These are phyloP conservation scores for Gaertneriomyces semiglobifer DNA, from an alignment of 192 early-diverging fungal genomes.

Conservation along the genomic window DNA sequence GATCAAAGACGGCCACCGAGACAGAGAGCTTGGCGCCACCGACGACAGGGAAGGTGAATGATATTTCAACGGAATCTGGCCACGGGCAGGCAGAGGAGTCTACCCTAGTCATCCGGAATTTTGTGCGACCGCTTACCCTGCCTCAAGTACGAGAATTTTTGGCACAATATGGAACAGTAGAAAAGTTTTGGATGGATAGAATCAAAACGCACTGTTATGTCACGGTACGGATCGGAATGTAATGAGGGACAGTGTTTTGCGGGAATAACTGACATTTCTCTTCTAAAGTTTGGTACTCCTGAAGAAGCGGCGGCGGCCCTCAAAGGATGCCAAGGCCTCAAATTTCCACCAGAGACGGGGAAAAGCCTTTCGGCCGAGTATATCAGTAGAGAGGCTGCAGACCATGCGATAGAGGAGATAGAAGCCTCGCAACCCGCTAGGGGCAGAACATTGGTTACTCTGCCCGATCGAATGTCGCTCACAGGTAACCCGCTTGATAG, in stretches of 20 bases:
- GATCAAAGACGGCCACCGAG: not conserved
- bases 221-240: constrained; percentile 28
- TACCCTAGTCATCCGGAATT: constrained; percentile 30
- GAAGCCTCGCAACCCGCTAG: not conserved
- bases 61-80: not conserved
- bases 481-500: not conserved
- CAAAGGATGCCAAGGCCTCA: constrained; percentile 15
- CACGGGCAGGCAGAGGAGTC: no score
- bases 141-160: constrained; percentile 22
- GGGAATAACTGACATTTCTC: not conserved
- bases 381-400: constrained; percentile 4
- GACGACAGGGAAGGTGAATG: not conserved
- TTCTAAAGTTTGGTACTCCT: constrained; percentile 23
- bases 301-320: constrained; percentile 15
- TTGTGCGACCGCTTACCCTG: constrained; percentile 36
- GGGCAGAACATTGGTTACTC: not conserved
- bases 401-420: constrained; percentile 15
- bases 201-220: constrained; percentile 44
- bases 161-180: constrained; percentile 25
- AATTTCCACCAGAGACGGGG: constrained; percentile 30
- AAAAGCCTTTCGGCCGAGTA: constrained; percentile 12
- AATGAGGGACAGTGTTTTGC: not conserved
- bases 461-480: not conserved
- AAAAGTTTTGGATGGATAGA: constrained; percentile 47
- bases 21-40: not conserved